Percentiles rank a stretch among this genome's conserved stretches.
Evolutionary conservation across 75 land plant species (phyloP).

Genomic region (Cunninghamia lanceolata): DNA sequence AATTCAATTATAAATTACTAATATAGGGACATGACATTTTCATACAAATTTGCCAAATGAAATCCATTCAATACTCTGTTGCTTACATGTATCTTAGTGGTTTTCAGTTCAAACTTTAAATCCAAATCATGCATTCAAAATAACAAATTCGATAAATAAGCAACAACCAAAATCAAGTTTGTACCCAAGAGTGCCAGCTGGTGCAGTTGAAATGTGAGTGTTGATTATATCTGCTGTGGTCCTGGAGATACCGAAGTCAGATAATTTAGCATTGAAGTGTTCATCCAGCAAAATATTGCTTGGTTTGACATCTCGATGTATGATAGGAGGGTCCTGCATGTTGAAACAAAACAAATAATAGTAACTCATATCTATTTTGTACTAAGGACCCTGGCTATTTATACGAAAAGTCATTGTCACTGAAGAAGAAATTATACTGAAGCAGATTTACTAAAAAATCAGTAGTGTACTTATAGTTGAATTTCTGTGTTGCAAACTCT

Average conservation of each 20-base stretch:
- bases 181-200: constrained; percentile 53
- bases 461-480: background rate
- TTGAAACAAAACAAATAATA: background rate
- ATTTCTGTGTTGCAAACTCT: background rate
- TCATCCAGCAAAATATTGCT: constrained; percentile 47
- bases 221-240: constrained; percentile 23
- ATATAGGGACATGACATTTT: no score
- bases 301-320: constrained; percentile 51
- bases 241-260: constrained; percentile 56
- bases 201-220: constrained; percentile 46
- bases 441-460: background rate
- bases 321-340: constrained; percentile 56
- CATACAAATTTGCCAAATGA: background rate
- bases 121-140: background rate
- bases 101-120: background rate
- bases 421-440: background rate
- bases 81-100: background rate
- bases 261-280: constrained; percentile 31
- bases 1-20: no score
- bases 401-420: background rate
- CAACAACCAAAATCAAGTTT: background rate
- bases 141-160: background rate
- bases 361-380: background rate
- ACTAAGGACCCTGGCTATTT: background rate
- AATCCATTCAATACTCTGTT: background rate